Evolutionary conservation across 2,329 filamentous ascomycete genomes (phyloP), one percentile per base, ranked within the genome.

Genomic region (Colletotrichum tanaceti): DNA sequence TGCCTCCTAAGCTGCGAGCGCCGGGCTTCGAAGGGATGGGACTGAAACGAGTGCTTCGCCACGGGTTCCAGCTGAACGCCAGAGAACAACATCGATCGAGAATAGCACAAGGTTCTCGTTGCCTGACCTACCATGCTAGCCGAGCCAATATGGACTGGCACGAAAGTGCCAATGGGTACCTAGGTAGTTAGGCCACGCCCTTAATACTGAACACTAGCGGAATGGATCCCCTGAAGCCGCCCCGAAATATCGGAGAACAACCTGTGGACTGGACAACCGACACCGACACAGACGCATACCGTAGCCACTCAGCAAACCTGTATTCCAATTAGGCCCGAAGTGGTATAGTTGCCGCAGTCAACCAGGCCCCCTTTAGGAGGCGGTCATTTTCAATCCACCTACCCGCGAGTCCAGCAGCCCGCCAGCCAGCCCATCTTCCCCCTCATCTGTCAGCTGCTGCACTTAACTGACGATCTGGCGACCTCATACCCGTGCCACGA

Each of bases 261-360:
- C 63, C 65, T 53, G 63, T 58, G 55, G 65, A 68, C 65, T 65
- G 61, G 65, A 65, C 65, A 68, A 68, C 65, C 65, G 65, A 65
- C 65, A 68, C 65, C 65, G 61, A 65, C 65, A 63, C 60, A 46
- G 39, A 63, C n/a, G 44, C 35, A 50, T 7, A n/a, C n/a, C n/a
- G n/a, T n/a, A n/a, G n/a, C n/a, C n/a, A n/a, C n/a, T n/a, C n/a
- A n/a, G n/a, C n/a, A n/a, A n/a, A n/a, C n/a, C n/a, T n/a, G n/a
- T n/a, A n/a, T n/a, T n/a, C n/a, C n/a, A n/a, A n/a, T n/a, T n/a
- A n/a, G n/a, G n/a, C n/a, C n/a, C n/a, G n/a, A n/a, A n/a, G n/a
- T n/a, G n/a, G n/a, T n/a, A n/a, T n/a, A n/a, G n/a, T n/a, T n/a
- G n/a, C n/a, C n/a, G n/a, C n/a, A n/a, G n/a, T n/a, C n/a, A n/a